Conservation (phyloP, 331 rosid species). For the Telfairia occidentalis region DNA sequence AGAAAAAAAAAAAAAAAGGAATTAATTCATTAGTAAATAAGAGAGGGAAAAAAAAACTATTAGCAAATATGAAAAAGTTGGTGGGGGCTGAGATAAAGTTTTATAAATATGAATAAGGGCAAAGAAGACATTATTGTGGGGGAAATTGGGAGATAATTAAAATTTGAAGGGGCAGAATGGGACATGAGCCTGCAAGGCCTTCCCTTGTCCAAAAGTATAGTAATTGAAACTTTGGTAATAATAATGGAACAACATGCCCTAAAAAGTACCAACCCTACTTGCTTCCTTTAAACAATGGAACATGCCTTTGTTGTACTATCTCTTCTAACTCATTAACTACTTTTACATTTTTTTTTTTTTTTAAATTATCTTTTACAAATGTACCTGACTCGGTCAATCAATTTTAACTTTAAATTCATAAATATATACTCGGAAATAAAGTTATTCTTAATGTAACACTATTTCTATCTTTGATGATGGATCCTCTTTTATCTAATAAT, state of each 20-base stretch:
- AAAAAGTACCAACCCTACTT: constrained; percentile 6
- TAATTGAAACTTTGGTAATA: constrained; percentile 1
- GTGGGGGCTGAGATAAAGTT: background rate
- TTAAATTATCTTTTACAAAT: too few species aligned
- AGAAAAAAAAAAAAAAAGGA: background rate
- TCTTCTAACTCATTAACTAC: background rate
- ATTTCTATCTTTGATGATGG: too few species aligned
- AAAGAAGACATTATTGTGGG: background rate
- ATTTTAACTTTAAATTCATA: background rate
- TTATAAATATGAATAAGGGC: background rate
- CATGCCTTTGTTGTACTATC: background rate
- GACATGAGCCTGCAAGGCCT: background rate
- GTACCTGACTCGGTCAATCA: too few species aligned
- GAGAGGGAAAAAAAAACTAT: background rate
- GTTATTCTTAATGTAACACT: too few species aligned
- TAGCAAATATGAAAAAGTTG: background rate
- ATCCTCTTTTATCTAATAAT: background rate
- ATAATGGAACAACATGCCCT: constrained; percentile 9
- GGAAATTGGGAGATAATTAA: background rate
- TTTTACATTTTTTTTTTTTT: background rate
- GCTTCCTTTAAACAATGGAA: background rate
- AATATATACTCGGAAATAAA: too few species aligned
- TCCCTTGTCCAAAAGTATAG: background rate
- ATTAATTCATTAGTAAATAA: background rate
- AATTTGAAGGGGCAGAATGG: background rate